phyloP scores from a whole-genome alignment of 2,329 filamentous ascomycete genomes.

The Tetracladium maxilliforme region DNA sequence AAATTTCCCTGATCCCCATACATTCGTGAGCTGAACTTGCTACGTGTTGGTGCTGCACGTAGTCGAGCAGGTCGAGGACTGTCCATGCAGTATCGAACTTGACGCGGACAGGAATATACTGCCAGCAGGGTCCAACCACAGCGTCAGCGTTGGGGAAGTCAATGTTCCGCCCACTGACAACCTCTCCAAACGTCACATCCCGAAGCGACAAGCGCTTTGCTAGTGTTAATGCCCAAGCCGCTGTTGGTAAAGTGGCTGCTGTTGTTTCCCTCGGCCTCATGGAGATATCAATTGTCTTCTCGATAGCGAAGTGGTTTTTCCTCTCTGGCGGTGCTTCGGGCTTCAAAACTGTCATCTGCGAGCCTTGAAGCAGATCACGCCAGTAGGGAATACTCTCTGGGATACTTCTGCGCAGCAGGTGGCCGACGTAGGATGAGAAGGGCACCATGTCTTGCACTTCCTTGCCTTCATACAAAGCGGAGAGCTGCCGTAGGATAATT shows the following conservation, averaged over 20 bases:
- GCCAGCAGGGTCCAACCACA: constrained; percentile 27
- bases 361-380: constrained; percentile 23
- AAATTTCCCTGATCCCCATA: constrained; percentile 18
- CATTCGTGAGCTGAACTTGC: constrained; percentile 16
- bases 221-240: constrained; percentile 25
- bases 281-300: constrained; percentile 7
- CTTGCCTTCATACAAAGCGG: constrained; percentile 19
- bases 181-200: constrained; percentile 25
- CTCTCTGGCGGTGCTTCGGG: constrained; percentile 11
- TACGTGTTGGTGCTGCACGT: constrained; percentile 16
- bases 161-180: constrained; percentile 25
- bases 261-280: constrained; percentile 20
- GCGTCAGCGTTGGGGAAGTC: constrained; percentile 18
- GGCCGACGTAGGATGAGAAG: constrained; percentile 22
- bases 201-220: constrained; percentile 14
- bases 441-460: constrained; percentile 14
- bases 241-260: constrained; percentile 23
- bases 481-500: constrained; percentile 22
- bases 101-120: constrained; percentile 27
- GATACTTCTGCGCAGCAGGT: constrained; percentile 5
- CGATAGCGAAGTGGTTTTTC: not conserved
- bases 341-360: constrained; percentile 12
- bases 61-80: constrained; percentile 14
- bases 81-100: constrained; percentile 17
- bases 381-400: constrained; percentile 24